Evolutionary conservation across 192 early-diverging fungal species (phyloP), one percentile per base, ranked within the genome.

Genomic region (Dimargaris xerosporica): DNA sequence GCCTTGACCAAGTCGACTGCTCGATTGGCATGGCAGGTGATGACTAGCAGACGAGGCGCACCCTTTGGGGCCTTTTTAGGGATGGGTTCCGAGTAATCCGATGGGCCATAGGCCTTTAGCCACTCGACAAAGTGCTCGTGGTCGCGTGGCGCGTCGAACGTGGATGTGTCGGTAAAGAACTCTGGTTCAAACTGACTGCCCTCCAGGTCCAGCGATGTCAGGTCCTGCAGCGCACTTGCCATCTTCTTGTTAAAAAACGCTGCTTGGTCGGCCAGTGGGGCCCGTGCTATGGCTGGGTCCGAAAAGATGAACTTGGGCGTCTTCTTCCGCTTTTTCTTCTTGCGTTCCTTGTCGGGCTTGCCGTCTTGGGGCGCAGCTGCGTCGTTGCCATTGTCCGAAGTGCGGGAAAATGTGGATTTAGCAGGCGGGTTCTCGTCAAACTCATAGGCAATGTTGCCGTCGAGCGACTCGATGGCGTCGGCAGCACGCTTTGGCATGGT

Each of bases 1-100:
- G 54, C 54, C 30, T 64, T 66, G 53, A 76, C 71, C 61, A 76
- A 44, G 13, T 76, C 74, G 0, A 76, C 21, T 19, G 68, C 74
- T 1, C 74, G 56, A 26, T 73, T 43, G 28, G 74, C 74, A 11
- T 71, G 70, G 50, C 74, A 71, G 61, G 71, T 67, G 10, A 76
- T 59, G 6, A 76, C 64, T 4, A 76, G 67, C 26, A 73, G 66
- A 29, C 69, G 71, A 3, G 74, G 74, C 15, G 71, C 71, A 4
- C 71, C 74, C 19, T 56, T 51, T 44, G 63, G 66, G 23, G 68
- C 66, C 52, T 71, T 70, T 60, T 68, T 34, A 6, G 25, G 6
- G 28, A 61, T 48, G 46, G 51, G 19, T 17, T n/a, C n/a, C n/a
- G n/a, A n/a, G n/a, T 15, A 64, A 26, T 45, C 34, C 17, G 26